Evolutionary conservation across 352 stramenopile genomes (phyloP).

Genomic region (Albugo laibachii): DNA sequence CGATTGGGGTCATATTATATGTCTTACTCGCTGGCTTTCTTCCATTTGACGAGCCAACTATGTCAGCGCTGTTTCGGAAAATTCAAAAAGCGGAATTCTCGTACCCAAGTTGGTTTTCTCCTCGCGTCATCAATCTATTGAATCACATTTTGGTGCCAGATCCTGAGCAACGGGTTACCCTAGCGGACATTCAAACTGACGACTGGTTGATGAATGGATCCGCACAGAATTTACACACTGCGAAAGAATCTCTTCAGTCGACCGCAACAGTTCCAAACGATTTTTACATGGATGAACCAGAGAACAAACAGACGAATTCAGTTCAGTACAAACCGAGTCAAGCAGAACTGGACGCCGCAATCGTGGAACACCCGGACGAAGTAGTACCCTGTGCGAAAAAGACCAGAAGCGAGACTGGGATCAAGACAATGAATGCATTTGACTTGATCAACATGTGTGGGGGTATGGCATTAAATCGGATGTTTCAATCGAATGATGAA

Average conservation of each 20-base stretch:
- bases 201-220: conserved; percentile 72
- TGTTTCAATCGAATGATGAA: conserved; percentile 78
- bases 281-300: conserved; percentile 11
- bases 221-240: neutral
- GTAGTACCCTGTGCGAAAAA: conserved; percentile 38
- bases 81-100: conserved; percentile 92
- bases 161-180: conserved; percentile 62
- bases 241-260: conserved; percentile 6
- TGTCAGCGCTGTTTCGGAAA: conserved; percentile 91
- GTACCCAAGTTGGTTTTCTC: conserved; percentile 86
- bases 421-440: conserved; percentile 84
- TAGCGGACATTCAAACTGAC: conserved; percentile 81
- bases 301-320: neutral
- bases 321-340: conserved; percentile 58
- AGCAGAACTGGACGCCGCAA: conserved; percentile 61
- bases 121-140: conserved; percentile 73
- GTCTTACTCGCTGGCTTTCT: conserved; percentile 83
- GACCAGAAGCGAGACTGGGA: conserved; percentile 29
- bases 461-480: conserved; percentile 78
- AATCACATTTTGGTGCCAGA: conserved; percentile 88
- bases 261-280: conserved; percentile 6
- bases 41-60: conserved; percentile 89
- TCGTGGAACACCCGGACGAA: conserved; percentile 62
- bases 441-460: conserved; percentile 86
- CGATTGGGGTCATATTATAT: conserved; percentile 98